Base-by-base conservation (phyloP, 1,139 yeast genomes). In the Debaryomyces udenii region DNA sequence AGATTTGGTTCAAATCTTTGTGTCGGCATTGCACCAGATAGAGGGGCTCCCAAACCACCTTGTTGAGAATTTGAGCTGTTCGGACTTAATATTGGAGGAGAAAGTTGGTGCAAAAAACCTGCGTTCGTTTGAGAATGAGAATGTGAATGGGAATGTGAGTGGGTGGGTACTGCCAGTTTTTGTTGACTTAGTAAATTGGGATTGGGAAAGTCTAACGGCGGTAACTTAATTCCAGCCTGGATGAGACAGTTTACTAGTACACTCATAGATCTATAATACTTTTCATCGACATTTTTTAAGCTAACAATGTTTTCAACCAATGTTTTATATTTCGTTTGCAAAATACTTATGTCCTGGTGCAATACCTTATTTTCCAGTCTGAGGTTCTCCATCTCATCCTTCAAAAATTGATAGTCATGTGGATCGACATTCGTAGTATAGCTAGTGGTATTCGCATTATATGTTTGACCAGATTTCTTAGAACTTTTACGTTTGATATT, bases 401-500 rank as follows among this genome's bases (percentile, higher is more conserved):
- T 75, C 45, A 80, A 49, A 31, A 47, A 50, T 27, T 42, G 47
- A 15, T 40, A 40, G 20, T 42, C 40, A 27, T 44, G 49, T 27
- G 47, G 32, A 16, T 29, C 41, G 11, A 37, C 37, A 11, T 40
- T n/a, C 9, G 35, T 20, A 13, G 41, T 36, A 9, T 28, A 34
- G 9, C 38, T 31, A 14, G 29, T 30, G 11, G 11, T 34, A 37
- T 40, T 29, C 10, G 44, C 45, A 18, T 36, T 37, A 6, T 36
- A 30, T 29, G 44, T 35, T 30, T 38, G 42, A 7, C 43, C 30
- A 18, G 44, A 42, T 49, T 62, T 60, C 52, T 80, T 82, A 41
- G 75, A 72, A 10, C 76, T 73, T 58, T 88, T 89, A 31, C 96
- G 66, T 52, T 83, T 85, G 56, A 89, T 89, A 49, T 86, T 83